Evolutionary conservation across 495 filamentous ascomycete species (phyloP), one percentile per base, ranked within the genome.

Genomic region (Halenospora varia): DNA sequence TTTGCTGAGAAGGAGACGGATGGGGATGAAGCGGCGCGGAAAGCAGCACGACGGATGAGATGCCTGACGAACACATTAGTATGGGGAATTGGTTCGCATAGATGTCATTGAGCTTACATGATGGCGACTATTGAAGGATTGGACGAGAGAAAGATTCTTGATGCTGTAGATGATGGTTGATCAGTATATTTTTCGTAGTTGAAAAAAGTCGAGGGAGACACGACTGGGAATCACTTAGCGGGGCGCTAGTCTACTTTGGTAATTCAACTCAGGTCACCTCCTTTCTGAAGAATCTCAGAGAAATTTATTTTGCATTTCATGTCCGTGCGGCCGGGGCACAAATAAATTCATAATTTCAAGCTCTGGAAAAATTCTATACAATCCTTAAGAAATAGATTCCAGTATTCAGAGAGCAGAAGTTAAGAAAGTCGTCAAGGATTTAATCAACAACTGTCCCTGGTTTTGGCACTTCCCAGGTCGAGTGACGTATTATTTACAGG

Each of bases 21-120:
- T 10, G 76, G 71, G 44, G 81, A 72, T 42, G 78, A 70, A 59
- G 81, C 71, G 25, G 84, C 79, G 55, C 84, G 77, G 47, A 80
- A 70, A 62, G 81, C 79, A 48, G 77, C 77, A 62, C 79, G 78
- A 55, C 82, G 81, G 60, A 85, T 62, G 55, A 74, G 72, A 70
- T 79, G 76, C 81, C 80, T 84, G 55, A 39, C 39, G 47, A 53
- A 52, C 53, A 11, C 8, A 51, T 61, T 26, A 45, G 22, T 47
- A 53, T 55, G 10, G 8, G 19, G 19, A 15, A 23, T 2, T 2
- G 3, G 40, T 25, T 11, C 15, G 17, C 13, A 29, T 23, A 40
- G 52, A 2, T 46, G 39, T 19, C 2, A 50, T 6, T 50, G 19
- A 15, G 49, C 63, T 54, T 57, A 66, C 63, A 62, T 66, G 60